A percentile compares a stretch with the other conserved stretches of the same genome.
Evolutionary conservation across 2,329 filamentous ascomycete genomes (phyloP).

Genomic region (Clonostachys sp.): DNA sequence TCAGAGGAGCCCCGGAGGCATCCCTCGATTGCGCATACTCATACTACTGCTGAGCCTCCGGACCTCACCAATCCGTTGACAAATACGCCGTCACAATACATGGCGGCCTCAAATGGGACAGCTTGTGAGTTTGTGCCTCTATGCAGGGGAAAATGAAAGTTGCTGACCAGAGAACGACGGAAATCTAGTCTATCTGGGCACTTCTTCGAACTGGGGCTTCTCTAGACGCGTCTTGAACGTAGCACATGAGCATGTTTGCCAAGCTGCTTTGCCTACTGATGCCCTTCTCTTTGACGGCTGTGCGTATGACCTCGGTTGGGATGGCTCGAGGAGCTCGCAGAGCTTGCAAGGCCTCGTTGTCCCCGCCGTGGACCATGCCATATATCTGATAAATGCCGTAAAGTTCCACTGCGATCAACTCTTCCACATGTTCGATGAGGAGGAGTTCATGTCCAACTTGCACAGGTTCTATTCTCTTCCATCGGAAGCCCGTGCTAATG

Average conservation of each 20-base stretch:
- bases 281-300: conserved; percentile 44
- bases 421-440: conserved; percentile 49
- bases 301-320: conserved; percentile 47
- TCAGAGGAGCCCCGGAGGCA: not conserved
- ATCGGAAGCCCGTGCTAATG: not conserved
- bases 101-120: conserved; percentile 30
- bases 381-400: conserved; percentile 48
- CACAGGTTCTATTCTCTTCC: conserved; percentile 15
- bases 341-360: conserved; percentile 11
- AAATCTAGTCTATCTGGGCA: conserved; percentile 41
- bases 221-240: conserved; percentile 41
- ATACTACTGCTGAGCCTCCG: conserved; percentile 12
- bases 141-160: too few relatives aligned
- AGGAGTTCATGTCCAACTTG: conserved; percentile 35
- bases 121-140: conserved; percentile 26
- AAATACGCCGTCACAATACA: conserved; percentile 31
- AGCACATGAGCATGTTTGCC: conserved; percentile 38
- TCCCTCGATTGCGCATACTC: conserved; percentile 1
- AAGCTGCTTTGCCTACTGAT: conserved; percentile 32
- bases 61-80: conserved; percentile 32
- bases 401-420: conserved; percentile 51
- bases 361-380: conserved; percentile 46
- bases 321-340: conserved; percentile 9
- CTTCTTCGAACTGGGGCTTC: conserved; percentile 54
- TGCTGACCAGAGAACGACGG: too few relatives aligned